Evolutionary conservation across 768 basidiomycete species (phyloP), one percentile per base, ranked within the genome.

Genomic region (Lactarius tabidus): DNA sequence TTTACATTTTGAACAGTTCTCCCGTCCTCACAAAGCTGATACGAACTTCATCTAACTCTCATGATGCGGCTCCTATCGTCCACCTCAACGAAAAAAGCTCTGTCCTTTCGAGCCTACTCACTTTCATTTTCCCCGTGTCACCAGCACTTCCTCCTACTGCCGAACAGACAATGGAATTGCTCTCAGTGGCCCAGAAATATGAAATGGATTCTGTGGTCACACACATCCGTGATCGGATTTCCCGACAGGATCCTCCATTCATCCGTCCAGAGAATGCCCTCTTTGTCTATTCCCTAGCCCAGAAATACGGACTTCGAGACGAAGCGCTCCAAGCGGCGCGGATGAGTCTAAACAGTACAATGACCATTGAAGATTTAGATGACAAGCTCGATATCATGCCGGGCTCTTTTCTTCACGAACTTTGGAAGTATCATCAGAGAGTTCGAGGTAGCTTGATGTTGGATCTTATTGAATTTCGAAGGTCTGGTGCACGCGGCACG

Each of bases 381-480:
- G 45, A 48, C 12, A 48, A 48, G 12, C 45, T 48, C 23, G 45
- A 48, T 23, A 1, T 14, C 23, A 41, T 57, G 14, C 26, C 55
- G 1, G 62, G 62, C 8, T 23, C 62, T 35, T 54, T 29, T 36
- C 31, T 63, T 14, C 39, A 57, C 17, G 55, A 63, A 6, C 33
- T 63, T 23, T 56, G 31, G 54, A 48, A 48, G 12, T 48, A 48
- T 48, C 45, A 48, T n/a, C 45, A 48, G 45, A 48, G 48, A 41
- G 29, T 63, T 36, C 39, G 57, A 45, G 36, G 33, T 12, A 55
- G 26, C 28, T 17, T 55, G 9, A 35, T 59, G 35, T 23, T 59
- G 59, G 59, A 59, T n/a, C 41, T 59, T n/a, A 43, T 59, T 17
- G 59, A 33, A 51, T 59, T 59, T n/a, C 45, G 59, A 17, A 59